These are phyloP conservation scores for Coniochaeta pulveracea DNA, from an alignment of 2,329 filamentous ascomycete genomes.

Conservation along the genomic window DNA sequence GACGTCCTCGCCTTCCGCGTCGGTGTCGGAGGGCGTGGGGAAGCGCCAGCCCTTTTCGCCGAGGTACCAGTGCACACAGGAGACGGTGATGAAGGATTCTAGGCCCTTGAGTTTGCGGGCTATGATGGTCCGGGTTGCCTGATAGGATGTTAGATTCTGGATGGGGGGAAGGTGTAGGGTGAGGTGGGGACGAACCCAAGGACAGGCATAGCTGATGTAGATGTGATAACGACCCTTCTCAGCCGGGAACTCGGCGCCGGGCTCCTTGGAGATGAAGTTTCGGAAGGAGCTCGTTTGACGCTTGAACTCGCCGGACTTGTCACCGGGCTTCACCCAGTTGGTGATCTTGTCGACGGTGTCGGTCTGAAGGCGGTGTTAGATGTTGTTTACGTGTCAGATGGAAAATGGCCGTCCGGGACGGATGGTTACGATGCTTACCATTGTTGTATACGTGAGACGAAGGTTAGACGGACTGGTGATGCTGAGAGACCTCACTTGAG, in stretches of 20 bases:
- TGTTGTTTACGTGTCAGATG: too few relatives aligned
- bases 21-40: conserved; percentile 46
- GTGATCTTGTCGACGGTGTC: conserved; percentile 47
- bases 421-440: conserved; percentile 5
- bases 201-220: conserved; percentile 88
- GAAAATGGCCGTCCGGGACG: neutral
- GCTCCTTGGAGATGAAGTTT: conserved; percentile 62
- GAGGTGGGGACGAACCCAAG: conserved; percentile 48
- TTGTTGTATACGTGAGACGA: conserved; percentile 6
- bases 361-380: neutral
- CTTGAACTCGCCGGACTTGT: conserved; percentile 87
- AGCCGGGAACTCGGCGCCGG: conserved; percentile 64
- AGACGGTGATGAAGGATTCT: conserved; percentile 68
- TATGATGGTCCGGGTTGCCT: conserved; percentile 76
- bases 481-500: too few relatives aligned
- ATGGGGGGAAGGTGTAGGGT: neutral
- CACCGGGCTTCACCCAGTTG: conserved; percentile 68
- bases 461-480: too few relatives aligned
- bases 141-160: neutral
- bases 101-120: conserved; percentile 84
- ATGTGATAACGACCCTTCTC: conserved; percentile 91
- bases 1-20: conserved; percentile 49
- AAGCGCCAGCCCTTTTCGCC: conserved; percentile 70
- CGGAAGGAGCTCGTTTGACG: conserved; percentile 76
- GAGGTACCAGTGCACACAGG: conserved; percentile 90